A percentile compares a stretch with the other conserved stretches of the same genome.
Conservation (phyloP, 1,284 basidiomycete genomes). For the Leccinum fuscescens region DNA sequence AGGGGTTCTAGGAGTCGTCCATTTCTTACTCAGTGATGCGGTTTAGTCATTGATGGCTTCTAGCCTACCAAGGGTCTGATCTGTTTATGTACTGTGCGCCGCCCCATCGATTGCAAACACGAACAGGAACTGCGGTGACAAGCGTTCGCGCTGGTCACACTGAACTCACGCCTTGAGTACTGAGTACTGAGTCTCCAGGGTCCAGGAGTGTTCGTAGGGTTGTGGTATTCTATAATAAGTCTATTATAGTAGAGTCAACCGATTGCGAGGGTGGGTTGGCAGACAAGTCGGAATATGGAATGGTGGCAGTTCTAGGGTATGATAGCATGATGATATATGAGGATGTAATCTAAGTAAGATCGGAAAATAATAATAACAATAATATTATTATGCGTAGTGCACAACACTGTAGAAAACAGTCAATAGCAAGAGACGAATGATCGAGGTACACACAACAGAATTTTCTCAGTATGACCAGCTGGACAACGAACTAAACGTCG, state of each 20-base stretch:
- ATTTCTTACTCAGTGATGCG: no score
- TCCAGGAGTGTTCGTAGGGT: no score
- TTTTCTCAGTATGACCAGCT: conserved; percentile 1
- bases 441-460: conserved; percentile 2
- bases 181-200: no score
- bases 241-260: neutral
- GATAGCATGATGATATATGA: neutral
- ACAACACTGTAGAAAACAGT: neutral
- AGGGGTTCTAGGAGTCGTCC: no score
- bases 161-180: no score
- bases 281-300: neutral
- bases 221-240: neutral
- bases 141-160: no score
- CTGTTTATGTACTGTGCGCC: no score
- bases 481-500: conserved; percentile 15
- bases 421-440: neutral
- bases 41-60: no score
- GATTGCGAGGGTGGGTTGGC: neutral
- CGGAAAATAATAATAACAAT: neutral
- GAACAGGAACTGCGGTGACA: no score
- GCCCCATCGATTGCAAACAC: no score
- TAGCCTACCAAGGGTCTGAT: no score
- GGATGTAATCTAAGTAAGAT: neutral
- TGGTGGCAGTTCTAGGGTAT: neutral
- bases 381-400: neutral